Conservation (phyloP, 2,329 filamentous ascomycete genomes). For the Biscogniauxia marginata region DNA sequence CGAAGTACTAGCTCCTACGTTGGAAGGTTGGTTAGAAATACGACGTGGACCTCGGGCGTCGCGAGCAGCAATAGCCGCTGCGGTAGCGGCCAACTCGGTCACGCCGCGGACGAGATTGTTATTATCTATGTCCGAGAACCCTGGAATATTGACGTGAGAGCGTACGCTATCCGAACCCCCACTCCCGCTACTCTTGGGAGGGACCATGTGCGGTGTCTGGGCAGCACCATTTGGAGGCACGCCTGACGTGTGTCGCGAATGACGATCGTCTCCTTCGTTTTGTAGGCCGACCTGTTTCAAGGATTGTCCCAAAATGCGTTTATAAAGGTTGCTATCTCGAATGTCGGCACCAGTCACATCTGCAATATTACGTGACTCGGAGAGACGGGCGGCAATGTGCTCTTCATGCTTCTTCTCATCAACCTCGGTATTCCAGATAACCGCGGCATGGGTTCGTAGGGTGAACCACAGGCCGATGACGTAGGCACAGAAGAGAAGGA, state of each 20-base stretch:
- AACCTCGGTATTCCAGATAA: conserved; percentile 89
- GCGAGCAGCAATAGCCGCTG: conserved; percentile 80
- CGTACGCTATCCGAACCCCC: conserved; percentile 38
- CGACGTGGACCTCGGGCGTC: conserved; percentile 57
- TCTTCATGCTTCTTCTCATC: conserved; percentile 73
- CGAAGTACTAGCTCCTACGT: conserved; percentile 28
- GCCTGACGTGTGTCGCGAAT: conserved; percentile 29
- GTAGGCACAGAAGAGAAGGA: conserved; percentile 87
- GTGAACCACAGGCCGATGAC: conserved; percentile 94
- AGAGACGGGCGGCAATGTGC: conserved; percentile 30
- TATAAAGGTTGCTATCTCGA: conserved; percentile 85
- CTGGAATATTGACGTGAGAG: conserved; percentile 56
- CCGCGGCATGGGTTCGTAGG: conserved; percentile 88
- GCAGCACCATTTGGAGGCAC: conserved; percentile 42
- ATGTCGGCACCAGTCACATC: conserved; percentile 65
- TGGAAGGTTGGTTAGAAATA: conserved; percentile 33
- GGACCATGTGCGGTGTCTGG: conserved; percentile 70
- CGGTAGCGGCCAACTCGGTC: conserved; percentile 89
- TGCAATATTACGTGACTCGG: conserved; percentile 38
- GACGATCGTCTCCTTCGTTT: conserved; percentile 44
- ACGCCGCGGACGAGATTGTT: conserved; percentile 79
- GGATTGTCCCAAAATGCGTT: conserved; percentile 88
- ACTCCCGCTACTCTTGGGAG: conserved; percentile 59
- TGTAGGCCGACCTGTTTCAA: conserved; percentile 76
- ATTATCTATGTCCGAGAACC: conserved; percentile 80